A percentile compares a stretch with the other conserved stretches of the same genome.
Conservation (phyloP, 352 stramenopile genomes). For the Hyaloperonospora arabidopsidis region DNA sequence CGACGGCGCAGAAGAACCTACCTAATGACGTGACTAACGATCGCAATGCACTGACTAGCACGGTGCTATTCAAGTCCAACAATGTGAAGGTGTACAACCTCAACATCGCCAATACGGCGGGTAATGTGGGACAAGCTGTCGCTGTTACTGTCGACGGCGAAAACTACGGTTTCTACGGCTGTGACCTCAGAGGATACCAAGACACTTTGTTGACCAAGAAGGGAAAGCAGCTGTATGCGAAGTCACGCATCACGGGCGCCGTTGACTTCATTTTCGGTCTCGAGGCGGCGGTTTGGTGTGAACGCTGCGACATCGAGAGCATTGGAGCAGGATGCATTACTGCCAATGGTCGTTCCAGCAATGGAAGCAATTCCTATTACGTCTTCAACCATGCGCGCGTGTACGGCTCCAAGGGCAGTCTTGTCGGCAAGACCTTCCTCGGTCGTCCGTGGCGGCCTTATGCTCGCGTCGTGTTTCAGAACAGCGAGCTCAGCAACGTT, state of each 20-base stretch:
- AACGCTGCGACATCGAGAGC: conserved; percentile 5
- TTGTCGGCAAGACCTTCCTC: not conserved
- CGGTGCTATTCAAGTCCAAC: not conserved
- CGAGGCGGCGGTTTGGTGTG: not conserved
- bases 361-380: not conserved
- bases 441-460: conserved; percentile 5
- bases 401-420: not conserved
- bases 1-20: not conserved
- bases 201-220: conserved; percentile 6
- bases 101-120: conserved; percentile 5
- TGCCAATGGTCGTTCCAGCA: conserved; percentile 2
- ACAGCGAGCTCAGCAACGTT: conserved; percentile 5
- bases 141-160: not conserved
- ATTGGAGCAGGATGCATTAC: conserved; percentile 4
- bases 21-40: not conserved
- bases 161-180: conserved; percentile 7
- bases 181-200: conserved; percentile 3
- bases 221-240: conserved; percentile 1
- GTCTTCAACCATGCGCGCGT: conserved; percentile 2
- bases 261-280: conserved; percentile 6
- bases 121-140: conserved; percentile 4
- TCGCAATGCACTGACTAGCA: conserved; percentile 1
- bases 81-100: conserved; percentile 6
- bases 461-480: conserved; percentile 10
- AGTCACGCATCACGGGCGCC: not conserved